Evolutionary conservation across 176 grass and related monocot species (phyloP), one percentile per base, ranked within the genome.

Genomic region (Cenchrus purpureus): DNA sequence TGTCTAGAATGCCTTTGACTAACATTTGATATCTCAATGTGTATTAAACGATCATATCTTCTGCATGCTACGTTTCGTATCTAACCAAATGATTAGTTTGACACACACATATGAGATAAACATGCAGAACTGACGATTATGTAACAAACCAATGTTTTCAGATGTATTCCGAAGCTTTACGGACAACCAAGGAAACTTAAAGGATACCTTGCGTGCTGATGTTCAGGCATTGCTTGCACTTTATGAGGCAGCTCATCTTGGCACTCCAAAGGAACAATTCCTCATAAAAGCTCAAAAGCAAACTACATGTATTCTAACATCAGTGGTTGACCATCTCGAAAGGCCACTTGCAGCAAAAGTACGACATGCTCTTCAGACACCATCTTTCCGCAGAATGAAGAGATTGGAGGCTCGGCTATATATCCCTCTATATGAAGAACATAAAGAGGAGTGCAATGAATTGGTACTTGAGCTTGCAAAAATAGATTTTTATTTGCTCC

Each of bases 381-480:
- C 87, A 17, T 65, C 59, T 61, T 77, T 55, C 22, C 28, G 73
- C 19, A 71, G 79, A 17, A 88, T 88, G 79, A 88, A 83, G 46
- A 48, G 66, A 46, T 45, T 84, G 3, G 81, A 84, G 29, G 82
- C 87, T 6, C 74, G 87, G 13, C 4, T 65, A 31, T 84, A 89
- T 34, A 80, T 89, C 34, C 82, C 75, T 29, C 22, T 84, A 1
- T 89, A 84, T 10, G 66, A 89, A 42, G 25, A 89, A 11, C 62
- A 87, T 56, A 45, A 74, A 11, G 68, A 74, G 9, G 82, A 77
- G 3, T 77, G 61, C 6, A 44, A 45, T 31, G 50, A 84, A 2
- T 29, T 68, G 4, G 4, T 84, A 57, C 34, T 77, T 45, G 82
- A 84, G 5, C 61, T 84, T 0, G 82, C 82, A 45, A 76, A 76